Evolutionary conservation across 148 eudicot genomes (phyloP), one percentile per base, ranked within the genome.

Genomic region (Vaccinium darrowii): DNA sequence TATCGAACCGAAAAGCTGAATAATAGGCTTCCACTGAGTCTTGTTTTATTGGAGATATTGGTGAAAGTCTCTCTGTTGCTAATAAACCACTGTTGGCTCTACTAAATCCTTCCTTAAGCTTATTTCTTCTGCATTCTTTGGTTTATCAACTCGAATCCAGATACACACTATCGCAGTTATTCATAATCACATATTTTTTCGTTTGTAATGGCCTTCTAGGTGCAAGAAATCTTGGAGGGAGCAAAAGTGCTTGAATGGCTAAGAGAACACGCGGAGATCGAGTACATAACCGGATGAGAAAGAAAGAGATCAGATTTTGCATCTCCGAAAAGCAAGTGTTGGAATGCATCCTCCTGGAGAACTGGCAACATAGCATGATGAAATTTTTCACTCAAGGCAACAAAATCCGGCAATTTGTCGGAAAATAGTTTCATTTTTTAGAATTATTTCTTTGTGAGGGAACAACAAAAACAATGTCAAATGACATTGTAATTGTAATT

Each of bases 231-330:
- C 79, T 91, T 97, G 60, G 98, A 94, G 87, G 99, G 98, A 87
- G 99, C 94, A 69, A 97, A 97, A 91, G 99, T 97, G 75, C 98
- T 97, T 30, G 98, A 97, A 89, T 97, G 96, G 98, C 78, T 97
- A 71, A 91, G 88, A 89, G 93, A 97, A 85, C 90, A 87, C 63
- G 93, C 98, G 16, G 93, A 93, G 73, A 86, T 97, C 56, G 88
- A 92, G 82, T 97, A 94, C 81, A 87, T 30, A 82, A 88, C 86
- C 13, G 84, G 62, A 65, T 87, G 79, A 86, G 50, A 73, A 54
- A 30, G 21, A 57, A 8, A 74, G 30, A 25, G 54, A 81, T 14
- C 50, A 81, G 60, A 51, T 13, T 18, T 52, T 60, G 1, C 27
- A 58, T 76, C 15, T 19, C 52, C 7, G 3, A 8, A 7, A 25